phyloP scores from a whole-genome alignment of 106 monocot species.

The Dendrobium nobile region DNA sequence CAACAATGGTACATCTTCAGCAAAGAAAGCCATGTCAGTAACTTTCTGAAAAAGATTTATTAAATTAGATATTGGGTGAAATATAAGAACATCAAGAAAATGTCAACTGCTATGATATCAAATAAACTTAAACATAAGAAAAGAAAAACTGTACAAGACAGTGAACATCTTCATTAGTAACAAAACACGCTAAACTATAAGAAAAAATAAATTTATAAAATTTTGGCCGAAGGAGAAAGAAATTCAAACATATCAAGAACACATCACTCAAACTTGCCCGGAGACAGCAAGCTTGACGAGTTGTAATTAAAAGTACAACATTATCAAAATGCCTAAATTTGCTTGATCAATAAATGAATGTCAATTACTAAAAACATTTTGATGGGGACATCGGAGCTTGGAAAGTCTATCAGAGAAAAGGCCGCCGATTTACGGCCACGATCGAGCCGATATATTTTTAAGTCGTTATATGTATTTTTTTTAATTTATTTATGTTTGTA shows the following conservation, averaged over 20 bases:
- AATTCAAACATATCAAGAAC: neutral
- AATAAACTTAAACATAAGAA: neutral
- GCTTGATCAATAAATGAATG: neutral
- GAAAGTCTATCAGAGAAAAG: too few species aligned
- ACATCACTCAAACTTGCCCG: neutral
- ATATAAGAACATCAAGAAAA: neutral
- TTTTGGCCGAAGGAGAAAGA: neutral
- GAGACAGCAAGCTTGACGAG: neutral
- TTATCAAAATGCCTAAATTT: neutral
- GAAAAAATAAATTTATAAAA: neutral
- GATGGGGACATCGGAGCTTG: too few species aligned
- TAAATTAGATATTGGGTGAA: neutral
- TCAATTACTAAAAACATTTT: neutral
- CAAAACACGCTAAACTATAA: constrained; percentile 1
- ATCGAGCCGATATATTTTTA: too few species aligned
- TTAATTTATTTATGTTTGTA: too few species aligned
- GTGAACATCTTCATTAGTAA: neutral
- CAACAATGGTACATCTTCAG: constrained; percentile 91
- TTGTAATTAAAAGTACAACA: neutral
- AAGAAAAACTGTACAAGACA: neutral
- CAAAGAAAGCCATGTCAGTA: constrained; percentile 98
- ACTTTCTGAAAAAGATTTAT: constrained; percentile 50
- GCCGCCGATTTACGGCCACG: too few species aligned
- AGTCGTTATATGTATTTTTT: too few species aligned
- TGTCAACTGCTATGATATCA: neutral